These are phyloP conservation scores for Aurantiochytrium sp. DNA, from an alignment of 108 stramenopile species.

Conservation along the genomic window DNA sequence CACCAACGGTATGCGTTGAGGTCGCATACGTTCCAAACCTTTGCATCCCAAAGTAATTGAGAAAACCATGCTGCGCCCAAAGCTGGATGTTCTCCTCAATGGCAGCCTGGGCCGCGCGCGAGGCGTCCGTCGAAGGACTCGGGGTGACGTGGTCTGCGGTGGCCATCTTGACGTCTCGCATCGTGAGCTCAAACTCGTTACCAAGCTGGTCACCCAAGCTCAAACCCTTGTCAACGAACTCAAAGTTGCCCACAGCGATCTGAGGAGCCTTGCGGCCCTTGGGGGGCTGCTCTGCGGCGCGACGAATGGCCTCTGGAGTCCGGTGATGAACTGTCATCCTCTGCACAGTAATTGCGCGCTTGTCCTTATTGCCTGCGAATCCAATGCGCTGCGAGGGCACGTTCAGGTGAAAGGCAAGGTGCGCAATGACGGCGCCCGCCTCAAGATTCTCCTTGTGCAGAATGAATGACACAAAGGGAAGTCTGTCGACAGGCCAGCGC, in stretches of 20 bases:
- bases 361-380: constrained; percentile 48
- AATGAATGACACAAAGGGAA: constrained; percentile 36
- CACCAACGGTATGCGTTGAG: constrained; percentile 34
- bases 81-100: background rate
- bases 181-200: constrained; percentile 33
- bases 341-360: constrained; percentile 40
- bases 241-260: constrained; percentile 37
- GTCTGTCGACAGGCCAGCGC: constrained; percentile 30
- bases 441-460: constrained; percentile 49
- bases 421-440: constrained; percentile 11
- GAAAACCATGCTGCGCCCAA: background rate
- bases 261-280: background rate
- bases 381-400: constrained; percentile 24
- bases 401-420: constrained; percentile 17
- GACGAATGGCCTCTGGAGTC: constrained; percentile 21
- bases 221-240: constrained; percentile 27
- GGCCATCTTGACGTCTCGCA: background rate
- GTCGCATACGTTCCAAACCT: background rate
- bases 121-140: background rate
- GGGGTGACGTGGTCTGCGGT: background rate
- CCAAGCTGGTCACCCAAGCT: constrained; percentile 38
- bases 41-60: too few relatives aligned
- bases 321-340: constrained; percentile 34
- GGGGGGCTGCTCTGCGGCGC: constrained; percentile 19
- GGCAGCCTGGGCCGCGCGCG: constrained; percentile 16